Conservation (phyloP, 1,284 basidiomycete species). For the Coriolopsis trogii region DNA sequence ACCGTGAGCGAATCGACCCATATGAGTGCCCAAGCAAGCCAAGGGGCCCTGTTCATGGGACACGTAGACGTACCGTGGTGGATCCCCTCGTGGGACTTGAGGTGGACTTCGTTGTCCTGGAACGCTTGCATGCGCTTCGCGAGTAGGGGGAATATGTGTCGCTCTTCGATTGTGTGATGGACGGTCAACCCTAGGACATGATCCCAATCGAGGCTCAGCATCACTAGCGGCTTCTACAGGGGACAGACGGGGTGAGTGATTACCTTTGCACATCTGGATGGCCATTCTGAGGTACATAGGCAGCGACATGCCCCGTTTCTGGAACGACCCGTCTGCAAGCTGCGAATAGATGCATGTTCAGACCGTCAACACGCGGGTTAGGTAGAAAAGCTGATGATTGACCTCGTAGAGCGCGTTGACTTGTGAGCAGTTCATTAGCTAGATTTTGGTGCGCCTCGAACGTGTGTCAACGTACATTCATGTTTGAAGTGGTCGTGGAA, state of each 20-base stretch:
- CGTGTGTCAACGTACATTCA: conserved; percentile 31
- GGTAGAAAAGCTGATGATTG: too few relatives aligned
- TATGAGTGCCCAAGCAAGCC: conserved; percentile 24
- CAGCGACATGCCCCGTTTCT: conserved; percentile 30
- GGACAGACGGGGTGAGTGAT: too few relatives aligned
- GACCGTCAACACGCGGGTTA: too few relatives aligned
- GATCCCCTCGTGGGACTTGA: conserved; percentile 66
- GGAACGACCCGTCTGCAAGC: conserved; percentile 37
- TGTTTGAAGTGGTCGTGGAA: conserved; percentile 36
- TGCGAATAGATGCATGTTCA: conserved; percentile 3
- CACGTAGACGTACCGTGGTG: conserved; percentile 54
- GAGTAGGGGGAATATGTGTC: conserved; percentile 65
- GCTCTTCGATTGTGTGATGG: conserved; percentile 71
- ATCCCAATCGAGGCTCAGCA: not conserved
- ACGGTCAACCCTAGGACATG: conserved; percentile 48
- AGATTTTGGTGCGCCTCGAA: not conserved
- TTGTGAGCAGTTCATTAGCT: conserved; percentile 1
- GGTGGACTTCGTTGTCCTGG: conserved; percentile 51
- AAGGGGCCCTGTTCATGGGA: not conserved
- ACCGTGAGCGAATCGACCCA: conserved; percentile 56
- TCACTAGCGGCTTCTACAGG: not conserved
- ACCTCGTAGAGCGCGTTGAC: conserved; percentile 34
- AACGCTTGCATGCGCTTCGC: conserved; percentile 67
- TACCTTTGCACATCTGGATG: conserved; percentile 25
- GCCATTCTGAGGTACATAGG: conserved; percentile 31